These are phyloP conservation scores for Colletotrichum orbiculare DNA, from an alignment of 2,329 filamentous ascomycete species.

Conservation along the genomic window DNA sequence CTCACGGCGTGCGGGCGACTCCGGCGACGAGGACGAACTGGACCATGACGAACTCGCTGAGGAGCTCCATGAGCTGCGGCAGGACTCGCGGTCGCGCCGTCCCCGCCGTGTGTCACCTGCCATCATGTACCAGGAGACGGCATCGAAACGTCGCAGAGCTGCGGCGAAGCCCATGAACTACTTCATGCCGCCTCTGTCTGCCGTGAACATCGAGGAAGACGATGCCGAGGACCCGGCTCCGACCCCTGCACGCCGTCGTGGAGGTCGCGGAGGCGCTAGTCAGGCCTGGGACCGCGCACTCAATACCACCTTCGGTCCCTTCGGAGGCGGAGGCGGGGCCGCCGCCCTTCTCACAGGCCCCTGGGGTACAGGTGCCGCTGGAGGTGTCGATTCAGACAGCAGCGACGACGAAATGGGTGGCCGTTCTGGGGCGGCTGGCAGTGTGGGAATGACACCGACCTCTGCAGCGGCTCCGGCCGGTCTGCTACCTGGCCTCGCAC, in stretches of 20 bases:
- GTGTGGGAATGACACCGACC: conserved; percentile 71
- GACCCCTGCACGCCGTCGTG: conserved; percentile 75
- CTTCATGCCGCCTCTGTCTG: conserved; percentile 78
- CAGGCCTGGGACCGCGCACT: conserved; percentile 80
- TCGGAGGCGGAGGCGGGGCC: conserved; percentile 80
- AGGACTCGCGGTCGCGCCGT: conserved; percentile 64
- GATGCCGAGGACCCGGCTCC: conserved; percentile 75
- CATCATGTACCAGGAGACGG: conserved; percentile 68
- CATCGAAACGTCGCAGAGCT: conserved; percentile 62
- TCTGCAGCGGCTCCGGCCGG: conserved; percentile 58
- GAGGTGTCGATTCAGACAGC: conserved; percentile 90
- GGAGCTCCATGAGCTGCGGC: conserved; percentile 71
- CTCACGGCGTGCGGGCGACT: conserved; percentile 62
- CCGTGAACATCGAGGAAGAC: conserved; percentile 75
- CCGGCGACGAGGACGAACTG: conserved; percentile 66
- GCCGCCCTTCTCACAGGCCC: conserved; percentile 79
- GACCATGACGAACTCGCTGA: conserved; percentile 74
- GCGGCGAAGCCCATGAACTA: conserved; percentile 82
- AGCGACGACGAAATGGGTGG: conserved; percentile 91
- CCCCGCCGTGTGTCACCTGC: conserved; percentile 63
- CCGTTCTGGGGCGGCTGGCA: conserved; percentile 61
- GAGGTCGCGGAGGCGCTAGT: conserved; percentile 70
- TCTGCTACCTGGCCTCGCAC: conserved; percentile 53
- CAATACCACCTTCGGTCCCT: conserved; percentile 91
- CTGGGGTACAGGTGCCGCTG: conserved; percentile 78